phyloP scores from a whole-genome alignment of 2,329 filamentous ascomycete species.

The Botrytis pseudocinerea region DNA sequence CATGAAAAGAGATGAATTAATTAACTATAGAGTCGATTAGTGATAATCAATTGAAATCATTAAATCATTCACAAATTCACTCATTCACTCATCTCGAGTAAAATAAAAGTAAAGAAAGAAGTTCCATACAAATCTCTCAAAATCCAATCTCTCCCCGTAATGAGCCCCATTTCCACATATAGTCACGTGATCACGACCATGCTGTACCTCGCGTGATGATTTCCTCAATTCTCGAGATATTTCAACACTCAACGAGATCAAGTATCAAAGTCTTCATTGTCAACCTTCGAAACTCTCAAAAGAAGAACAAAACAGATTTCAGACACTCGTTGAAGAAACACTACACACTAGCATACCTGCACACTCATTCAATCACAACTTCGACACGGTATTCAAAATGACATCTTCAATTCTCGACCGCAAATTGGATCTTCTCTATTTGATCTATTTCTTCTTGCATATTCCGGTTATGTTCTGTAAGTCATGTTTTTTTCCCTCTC shows the following conservation, averaged over 20 bases:
- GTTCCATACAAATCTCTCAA: neutral
- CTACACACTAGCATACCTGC: fast-evolving
- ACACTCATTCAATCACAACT: neutral
- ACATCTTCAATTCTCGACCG: slow-evolving; percentile 35
- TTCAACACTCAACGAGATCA: neutral
- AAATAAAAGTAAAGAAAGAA: neutral
- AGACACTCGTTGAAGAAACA: too few species aligned
- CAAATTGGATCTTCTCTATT: slow-evolving; percentile 45
- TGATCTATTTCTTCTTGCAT: slow-evolving; percentile 63
- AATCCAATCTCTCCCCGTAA: neutral
- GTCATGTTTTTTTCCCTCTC: slow-evolving; percentile 39
- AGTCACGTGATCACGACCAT: neutral
- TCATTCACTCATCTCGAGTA: neutral
- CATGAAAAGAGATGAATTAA: neutral
- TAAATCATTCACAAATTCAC: too few species aligned
- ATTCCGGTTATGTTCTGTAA: slow-evolving; percentile 59
- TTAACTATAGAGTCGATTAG: too few species aligned
- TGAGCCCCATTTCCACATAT: neutral
- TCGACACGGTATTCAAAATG: slow-evolving; percentile 29
- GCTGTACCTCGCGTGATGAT: neutral
- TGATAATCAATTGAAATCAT: neutral
- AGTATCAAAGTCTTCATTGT: neutral
- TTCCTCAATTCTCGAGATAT: neutral
- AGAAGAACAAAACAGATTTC: neutral
- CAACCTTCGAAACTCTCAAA: neutral